Evolutionary conservation across 768 basidiomycete species (phyloP), one percentile per base, ranked within the genome.

Genomic region (Collybiopsis luxurians): DNA sequence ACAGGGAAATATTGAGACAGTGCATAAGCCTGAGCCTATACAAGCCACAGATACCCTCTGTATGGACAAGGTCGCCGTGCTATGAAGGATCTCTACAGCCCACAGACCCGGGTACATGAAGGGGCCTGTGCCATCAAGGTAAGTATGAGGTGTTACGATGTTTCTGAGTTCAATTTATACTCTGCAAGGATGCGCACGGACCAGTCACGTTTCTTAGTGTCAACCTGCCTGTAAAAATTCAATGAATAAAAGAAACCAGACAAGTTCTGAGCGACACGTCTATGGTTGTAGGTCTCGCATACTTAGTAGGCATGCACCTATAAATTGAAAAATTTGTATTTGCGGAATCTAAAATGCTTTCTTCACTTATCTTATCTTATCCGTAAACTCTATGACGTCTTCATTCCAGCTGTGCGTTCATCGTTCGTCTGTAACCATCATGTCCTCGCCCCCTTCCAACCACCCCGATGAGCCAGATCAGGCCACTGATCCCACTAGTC

Each of bases 11-110:
- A 53, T 53, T 53, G 38, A 53, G 52, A 53, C 52, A 39, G 42
- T 55, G 53, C 53, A 55, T 55, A 45, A 55, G 42, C 53, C 40
- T 55, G 52, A 53, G 52, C 52, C 52, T 43, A 53, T 53, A 53
- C 52, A 53, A 53, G 38, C 52, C 26, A 39, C 42, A 55, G 28
- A 55, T 26, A 55, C 43, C 42, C 43, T 30, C 30, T 55, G 53
- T 55, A 34, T 55, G 53, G 53, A 55, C 53, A 55, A 45, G 43
- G 53, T 55, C 53, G 53, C 53, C 53, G 53, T 55, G 53, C 53
- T 55, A 55, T 55, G 53, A 55, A 30, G 53, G 42, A 36, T 55
- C 28, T 55, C n/a, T n/a, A n/a, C 40, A 23, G 53, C 53, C 53
- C 53, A 55, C 53, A 55, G 44, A 55, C 53, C 53, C 39, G 40